phyloP scores from a whole-genome alignment of 176 grass and related monocot genomes.

The Chloris gayana region DNA sequence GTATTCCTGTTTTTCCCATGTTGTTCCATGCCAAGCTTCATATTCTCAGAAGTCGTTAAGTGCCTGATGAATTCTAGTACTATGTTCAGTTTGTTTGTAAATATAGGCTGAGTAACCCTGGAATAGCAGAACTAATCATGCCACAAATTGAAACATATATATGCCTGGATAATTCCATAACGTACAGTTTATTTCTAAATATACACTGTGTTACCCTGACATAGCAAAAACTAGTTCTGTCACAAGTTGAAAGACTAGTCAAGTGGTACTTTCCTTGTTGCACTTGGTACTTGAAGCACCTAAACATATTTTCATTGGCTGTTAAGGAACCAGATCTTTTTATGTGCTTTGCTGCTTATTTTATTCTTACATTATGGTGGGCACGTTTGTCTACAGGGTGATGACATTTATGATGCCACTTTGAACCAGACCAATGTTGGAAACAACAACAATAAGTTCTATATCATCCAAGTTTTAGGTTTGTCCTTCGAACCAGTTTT shows the following conservation, averaged over 20 bases:
- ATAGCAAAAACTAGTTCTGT: background rate
- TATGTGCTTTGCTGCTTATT: constrained; percentile 7
- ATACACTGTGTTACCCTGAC: constrained; percentile 3
- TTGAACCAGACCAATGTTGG: constrained; percentile 94
- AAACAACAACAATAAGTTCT: constrained; percentile 95
- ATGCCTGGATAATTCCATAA: background rate
- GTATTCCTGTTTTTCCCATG: constrained; percentile 1
- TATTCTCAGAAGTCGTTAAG: background rate
- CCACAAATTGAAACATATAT: background rate
- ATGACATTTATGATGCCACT: constrained; percentile 89
- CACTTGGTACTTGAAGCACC: too few relatives aligned
- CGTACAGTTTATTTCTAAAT: constrained; percentile 18
- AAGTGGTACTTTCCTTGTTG: background rate
- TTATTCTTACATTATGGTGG: constrained; percentile 19
- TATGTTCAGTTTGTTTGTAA: background rate
- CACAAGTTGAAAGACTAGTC: background rate
- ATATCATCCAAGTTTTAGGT: constrained; percentile 94
- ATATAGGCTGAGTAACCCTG: background rate
- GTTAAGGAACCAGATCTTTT: constrained; percentile 4
- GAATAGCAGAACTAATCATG: background rate
- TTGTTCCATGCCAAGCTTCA: background rate
- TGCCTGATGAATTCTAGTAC: background rate
- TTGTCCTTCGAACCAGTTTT: constrained; percentile 41
- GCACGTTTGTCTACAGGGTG: constrained; percentile 58
- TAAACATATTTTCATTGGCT: background rate